Evolutionary conservation across 2,329 filamentous ascomycete genomes (phyloP).

Genomic region (Colletotrichum viniferum): DNA sequence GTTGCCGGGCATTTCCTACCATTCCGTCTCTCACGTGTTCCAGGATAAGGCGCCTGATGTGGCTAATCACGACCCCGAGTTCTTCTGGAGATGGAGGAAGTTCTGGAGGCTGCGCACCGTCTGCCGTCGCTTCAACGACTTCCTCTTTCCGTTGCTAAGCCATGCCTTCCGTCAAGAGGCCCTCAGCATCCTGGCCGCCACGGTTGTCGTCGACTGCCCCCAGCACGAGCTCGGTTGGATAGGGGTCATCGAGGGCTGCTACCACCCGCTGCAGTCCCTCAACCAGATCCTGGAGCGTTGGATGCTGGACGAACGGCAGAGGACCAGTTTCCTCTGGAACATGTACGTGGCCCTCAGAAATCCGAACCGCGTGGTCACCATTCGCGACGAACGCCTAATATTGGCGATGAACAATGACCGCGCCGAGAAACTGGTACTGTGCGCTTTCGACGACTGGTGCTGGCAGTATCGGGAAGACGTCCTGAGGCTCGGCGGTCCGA

Average conservation of each 20-base stretch:
- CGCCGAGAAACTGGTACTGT: neutral
- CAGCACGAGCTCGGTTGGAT: neutral
- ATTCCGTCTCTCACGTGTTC: neutral
- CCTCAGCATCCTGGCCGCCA: neutral
- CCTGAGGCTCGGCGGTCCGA: neutral
- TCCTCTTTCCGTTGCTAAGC: neutral
- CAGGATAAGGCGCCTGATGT: neutral
- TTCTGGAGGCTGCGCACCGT: neutral
- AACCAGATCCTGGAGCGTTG: neutral
- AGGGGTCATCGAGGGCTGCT: neutral
- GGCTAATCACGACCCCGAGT: neutral
- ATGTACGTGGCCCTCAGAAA: neutral
- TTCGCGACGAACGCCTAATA: neutral
- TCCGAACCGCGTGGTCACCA: neutral
- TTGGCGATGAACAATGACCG: neutral
- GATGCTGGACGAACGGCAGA: neutral
- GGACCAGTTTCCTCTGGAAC: neutral
- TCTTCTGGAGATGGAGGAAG: neutral
- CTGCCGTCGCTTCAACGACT: neutral
- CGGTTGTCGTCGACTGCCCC: neutral
- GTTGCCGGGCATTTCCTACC: neutral
- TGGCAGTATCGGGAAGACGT: neutral
- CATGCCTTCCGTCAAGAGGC: neutral
- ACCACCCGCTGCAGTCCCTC: neutral
- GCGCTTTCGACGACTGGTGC: neutral